Percentiles rank a stretch among this genome's conserved stretches.
Evolutionary conservation across 164 flowering plant species (phyloP).

Genomic region (Annona cherimola): DNA sequence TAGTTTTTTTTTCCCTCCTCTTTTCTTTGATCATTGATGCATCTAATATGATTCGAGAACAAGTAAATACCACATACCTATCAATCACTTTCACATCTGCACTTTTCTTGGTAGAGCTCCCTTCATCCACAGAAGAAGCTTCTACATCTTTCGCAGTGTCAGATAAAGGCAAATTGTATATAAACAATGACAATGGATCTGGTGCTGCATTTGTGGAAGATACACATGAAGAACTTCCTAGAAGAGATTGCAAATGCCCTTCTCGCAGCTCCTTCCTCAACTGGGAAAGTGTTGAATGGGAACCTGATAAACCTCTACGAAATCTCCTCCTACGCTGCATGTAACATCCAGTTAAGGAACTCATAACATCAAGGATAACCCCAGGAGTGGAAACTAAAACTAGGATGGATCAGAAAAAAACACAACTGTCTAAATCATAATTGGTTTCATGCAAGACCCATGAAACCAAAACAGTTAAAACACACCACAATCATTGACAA

Average conservation of each 20-base stretch:
- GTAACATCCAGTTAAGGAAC: constrained; percentile 62
- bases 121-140: constrained; percentile 40
- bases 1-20: too few relatives aligned
- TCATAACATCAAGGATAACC: not conserved
- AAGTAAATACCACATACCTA: constrained; percentile 3
- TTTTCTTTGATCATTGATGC: too few relatives aligned
- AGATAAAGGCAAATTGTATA: constrained; percentile 52
- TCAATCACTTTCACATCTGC: constrained; percentile 3
- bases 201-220: constrained; percentile 63
- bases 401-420: not conserved
- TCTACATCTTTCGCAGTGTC: constrained; percentile 41
- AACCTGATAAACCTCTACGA: constrained; percentile 46
- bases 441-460: not conserved
- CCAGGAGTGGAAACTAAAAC: not conserved
- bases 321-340: constrained; percentile 82
- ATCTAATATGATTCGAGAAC: not conserved
- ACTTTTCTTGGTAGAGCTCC: constrained; percentile 32
- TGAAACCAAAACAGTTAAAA: not conserved
- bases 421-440: not conserved
- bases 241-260: constrained; percentile 69
- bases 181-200: constrained; percentile 87
- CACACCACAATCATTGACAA: not conserved
- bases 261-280: constrained; percentile 82
- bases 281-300: constrained; percentile 72
- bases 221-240: constrained; percentile 56